phyloP scores from a whole-genome alignment of 164 flowering plant genomes.

The Dillenia turbinata region DNA sequence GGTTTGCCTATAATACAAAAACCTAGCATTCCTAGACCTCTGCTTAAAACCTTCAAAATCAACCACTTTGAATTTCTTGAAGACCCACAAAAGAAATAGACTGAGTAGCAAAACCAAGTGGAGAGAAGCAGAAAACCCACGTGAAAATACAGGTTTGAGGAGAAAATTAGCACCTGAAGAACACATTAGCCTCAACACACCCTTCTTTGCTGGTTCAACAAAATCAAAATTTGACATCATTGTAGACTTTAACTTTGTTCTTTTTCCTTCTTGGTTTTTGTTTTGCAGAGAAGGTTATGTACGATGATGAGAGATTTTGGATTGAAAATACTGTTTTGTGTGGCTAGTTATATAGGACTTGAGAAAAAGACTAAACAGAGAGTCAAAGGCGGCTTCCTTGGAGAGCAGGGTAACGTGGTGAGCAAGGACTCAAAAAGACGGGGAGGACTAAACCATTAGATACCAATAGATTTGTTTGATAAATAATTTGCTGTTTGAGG shows the following conservation, averaged over 20 bases:
- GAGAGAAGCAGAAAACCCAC: constrained; percentile 40
- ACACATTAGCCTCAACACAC: constrained; percentile 4
- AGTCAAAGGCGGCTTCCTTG: constrained; percentile 1
- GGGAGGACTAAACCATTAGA: no score
- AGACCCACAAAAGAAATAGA: constrained; percentile 33
- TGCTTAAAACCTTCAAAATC: constrained; percentile 14
- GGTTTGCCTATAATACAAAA: constrained; percentile 24
- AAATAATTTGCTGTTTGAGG: no score
- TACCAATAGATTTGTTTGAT: no score
- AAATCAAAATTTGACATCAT: constrained; percentile 14
- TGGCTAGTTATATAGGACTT: no score
- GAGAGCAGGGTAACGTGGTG: neutral
- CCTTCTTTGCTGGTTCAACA: constrained; percentile 6
- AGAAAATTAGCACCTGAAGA: constrained; percentile 24
- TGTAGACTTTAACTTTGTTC: no score
- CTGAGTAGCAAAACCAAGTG: constrained; percentile 44
- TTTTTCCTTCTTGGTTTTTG: neutral
- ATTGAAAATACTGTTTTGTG: no score
- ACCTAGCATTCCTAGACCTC: constrained; percentile 10
- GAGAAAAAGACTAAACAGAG: neutral
- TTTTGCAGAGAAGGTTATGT: neutral
- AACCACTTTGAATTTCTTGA: constrained; percentile 17
- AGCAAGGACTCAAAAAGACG: no score
- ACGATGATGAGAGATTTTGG: neutral
- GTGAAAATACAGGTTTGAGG: constrained; percentile 41